Conservation (phyloP, 768 basidiomycete species). For the Serendipita sp. region DNA sequence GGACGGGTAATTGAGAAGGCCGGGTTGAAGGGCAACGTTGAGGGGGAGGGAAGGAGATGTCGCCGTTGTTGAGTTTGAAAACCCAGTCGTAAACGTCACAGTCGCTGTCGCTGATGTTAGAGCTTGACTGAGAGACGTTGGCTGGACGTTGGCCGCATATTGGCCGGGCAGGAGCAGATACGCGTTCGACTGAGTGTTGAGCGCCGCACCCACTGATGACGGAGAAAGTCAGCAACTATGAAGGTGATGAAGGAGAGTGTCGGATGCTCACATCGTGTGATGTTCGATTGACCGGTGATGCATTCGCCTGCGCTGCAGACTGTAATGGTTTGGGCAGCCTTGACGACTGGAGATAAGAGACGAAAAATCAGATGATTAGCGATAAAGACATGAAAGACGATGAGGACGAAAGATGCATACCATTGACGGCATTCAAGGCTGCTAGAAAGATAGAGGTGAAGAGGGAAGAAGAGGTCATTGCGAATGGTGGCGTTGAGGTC, state of each 20-base stretch:
- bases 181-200: constrained; percentile 31
- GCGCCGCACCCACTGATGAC: constrained; percentile 47
- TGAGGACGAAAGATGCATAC: neutral
- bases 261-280: constrained; percentile 33
- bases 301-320: constrained; percentile 83
- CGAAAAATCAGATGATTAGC: neutral
- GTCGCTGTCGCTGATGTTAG: constrained; percentile 50
- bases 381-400: neutral
- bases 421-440: neutral
- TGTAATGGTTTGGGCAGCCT: constrained; percentile 5
- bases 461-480: neutral
- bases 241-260: neutral
- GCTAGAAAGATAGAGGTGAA: neutral
- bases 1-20: constrained; percentile 48
- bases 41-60: constrained; percentile 46
- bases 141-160: constrained; percentile 56
- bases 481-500: neutral
- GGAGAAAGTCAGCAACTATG: constrained; percentile 11
- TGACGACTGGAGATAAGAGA: neutral
- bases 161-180: constrained; percentile 61
- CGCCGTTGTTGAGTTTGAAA: constrained; percentile 32
- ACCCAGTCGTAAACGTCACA: constrained; percentile 45
- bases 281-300: constrained; percentile 62
- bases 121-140: constrained; percentile 51
- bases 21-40: constrained; percentile 47